These are phyloP conservation scores for Sporothrix mexicana DNA, from an alignment of 2,329 filamentous ascomycete genomes.

Conservation along the genomic window DNA sequence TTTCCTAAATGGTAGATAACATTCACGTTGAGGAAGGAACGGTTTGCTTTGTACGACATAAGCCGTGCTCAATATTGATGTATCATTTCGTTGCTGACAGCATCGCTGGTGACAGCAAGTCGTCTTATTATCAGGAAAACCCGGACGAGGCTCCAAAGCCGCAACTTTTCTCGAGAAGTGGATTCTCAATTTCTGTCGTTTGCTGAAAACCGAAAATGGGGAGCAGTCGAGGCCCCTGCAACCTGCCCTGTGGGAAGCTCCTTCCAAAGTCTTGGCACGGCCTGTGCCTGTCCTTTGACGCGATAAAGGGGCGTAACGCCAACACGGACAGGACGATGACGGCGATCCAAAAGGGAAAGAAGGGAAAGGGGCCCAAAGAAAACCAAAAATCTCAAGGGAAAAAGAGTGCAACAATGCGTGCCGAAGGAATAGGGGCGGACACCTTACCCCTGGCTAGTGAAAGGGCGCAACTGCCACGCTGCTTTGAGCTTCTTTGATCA, in stretches of 20 bases:
- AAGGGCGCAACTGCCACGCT: background rate
- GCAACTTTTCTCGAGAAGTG: background rate
- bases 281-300: conserved; percentile 13
- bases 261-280: conserved; percentile 10
- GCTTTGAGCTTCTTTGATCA: too few species aligned
- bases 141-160: background rate
- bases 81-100: too few species aligned
- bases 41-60: too few species aligned
- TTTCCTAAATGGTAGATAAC: background rate
- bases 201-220: background rate
- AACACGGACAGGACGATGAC: background rate
- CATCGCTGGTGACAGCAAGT: background rate
- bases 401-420: background rate
- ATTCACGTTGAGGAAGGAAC: background rate
- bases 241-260: background rate
- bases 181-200: background rate
- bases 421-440: conserved; percentile 3
- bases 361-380: background rate
- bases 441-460: conserved; percentile 22
- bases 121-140: background rate
- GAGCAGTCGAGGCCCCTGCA: background rate
- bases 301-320: conserved; percentile 11
- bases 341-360: conserved; percentile 11
- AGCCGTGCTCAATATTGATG: too few species aligned
- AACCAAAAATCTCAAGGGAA: background rate